These are phyloP conservation scores for Nakazawaea pomicola DNA, from an alignment of 805 yeast genomes.

Conservation along the genomic window DNA sequence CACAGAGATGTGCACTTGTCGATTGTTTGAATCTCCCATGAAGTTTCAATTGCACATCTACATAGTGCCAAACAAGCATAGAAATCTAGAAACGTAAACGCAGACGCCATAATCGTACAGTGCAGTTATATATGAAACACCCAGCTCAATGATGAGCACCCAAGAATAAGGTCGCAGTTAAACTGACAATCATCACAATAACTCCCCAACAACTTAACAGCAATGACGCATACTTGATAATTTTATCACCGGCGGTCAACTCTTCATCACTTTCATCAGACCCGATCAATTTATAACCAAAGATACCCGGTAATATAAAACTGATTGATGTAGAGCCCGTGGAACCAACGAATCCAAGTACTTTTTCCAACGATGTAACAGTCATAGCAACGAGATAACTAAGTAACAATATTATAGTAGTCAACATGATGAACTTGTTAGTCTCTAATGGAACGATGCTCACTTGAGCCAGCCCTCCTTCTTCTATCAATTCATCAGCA, in stretches of 20 bases:
- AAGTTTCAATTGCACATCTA: no score
- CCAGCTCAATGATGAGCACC: conserved; percentile 27
- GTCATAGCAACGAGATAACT: conserved; percentile 63
- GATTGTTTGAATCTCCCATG: no score
- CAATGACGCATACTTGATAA: conserved; percentile 45
- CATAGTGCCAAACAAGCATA: no score
- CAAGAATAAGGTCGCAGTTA: conserved; percentile 30
- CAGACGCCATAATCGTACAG: no score
- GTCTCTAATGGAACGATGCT: conserved; percentile 17
- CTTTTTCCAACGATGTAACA: conserved; percentile 71
- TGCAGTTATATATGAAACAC: no score
- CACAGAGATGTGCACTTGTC: no score
- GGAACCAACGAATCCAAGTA: conserved; percentile 84
- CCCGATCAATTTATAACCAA: conserved; percentile 72
- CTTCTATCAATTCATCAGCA: conserved; percentile 17
- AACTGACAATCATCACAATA: conserved; percentile 63
- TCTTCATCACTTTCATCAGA: conserved; percentile 25
- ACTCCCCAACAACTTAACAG: conserved; percentile 64
- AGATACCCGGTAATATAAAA: conserved; percentile 83
- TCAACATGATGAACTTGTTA: conserved; percentile 32
- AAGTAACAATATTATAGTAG: conserved; percentile 38
- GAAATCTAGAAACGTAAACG: no score
- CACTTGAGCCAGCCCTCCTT: conserved; percentile 15
- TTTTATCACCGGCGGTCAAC: conserved; percentile 17
- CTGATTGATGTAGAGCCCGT: conserved; percentile 92